Evolutionary conservation across 441 rosid genomes (phyloP).

Genomic region (Eutrema salsugineum): DNA sequence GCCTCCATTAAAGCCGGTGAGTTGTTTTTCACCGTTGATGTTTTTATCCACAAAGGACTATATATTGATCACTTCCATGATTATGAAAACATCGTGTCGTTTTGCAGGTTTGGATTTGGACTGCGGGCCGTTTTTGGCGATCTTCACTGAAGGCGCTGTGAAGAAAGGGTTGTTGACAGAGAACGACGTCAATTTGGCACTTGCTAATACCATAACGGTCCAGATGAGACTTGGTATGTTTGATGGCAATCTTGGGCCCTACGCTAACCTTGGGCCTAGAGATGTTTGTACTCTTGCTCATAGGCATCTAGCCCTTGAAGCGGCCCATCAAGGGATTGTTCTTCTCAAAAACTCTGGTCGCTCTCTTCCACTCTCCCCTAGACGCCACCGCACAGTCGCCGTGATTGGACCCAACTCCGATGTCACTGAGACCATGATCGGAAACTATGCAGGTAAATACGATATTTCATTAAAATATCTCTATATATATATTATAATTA

Average conservation of each 20-base stretch:
- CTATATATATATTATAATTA: no score
- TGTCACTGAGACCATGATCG: slow-evolving; percentile 65
- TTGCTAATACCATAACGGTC: slow-evolving; percentile 59
- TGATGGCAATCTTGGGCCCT: slow-evolving; percentile 58
- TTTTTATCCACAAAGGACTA: not conserved
- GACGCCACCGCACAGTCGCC: slow-evolving; percentile 48
- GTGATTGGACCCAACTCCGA: slow-evolving; percentile 78
- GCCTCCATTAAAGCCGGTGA: slow-evolving; percentile 65
- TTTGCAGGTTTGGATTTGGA: slow-evolving; percentile 58
- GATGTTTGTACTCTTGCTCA: slow-evolving; percentile 61
- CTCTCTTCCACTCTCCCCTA: slow-evolving; percentile 45
- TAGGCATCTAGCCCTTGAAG: slow-evolving; percentile 56
- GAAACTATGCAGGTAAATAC: slow-evolving; percentile 61
- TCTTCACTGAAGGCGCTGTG: slow-evolving; percentile 69
- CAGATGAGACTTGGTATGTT: slow-evolving; percentile 82
- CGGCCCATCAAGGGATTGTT: slow-evolving; percentile 75
- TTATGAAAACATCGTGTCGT: not conserved
- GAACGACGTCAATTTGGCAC: slow-evolving; percentile 50
- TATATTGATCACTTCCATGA: not conserved
- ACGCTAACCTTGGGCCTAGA: slow-evolving; percentile 59
- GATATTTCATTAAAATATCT: not conserved
- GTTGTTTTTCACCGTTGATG: not conserved
- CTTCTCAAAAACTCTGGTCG: slow-evolving; percentile 43
- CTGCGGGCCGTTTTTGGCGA: slow-evolving; percentile 79
- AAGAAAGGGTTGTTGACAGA: slow-evolving; percentile 36